A percentile compares a stretch with the other conserved stretches of the same genome.
Evolutionary conservation across 2,329 filamentous ascomycete genomes (phyloP).

Genomic region (Fusarium sp.): DNA sequence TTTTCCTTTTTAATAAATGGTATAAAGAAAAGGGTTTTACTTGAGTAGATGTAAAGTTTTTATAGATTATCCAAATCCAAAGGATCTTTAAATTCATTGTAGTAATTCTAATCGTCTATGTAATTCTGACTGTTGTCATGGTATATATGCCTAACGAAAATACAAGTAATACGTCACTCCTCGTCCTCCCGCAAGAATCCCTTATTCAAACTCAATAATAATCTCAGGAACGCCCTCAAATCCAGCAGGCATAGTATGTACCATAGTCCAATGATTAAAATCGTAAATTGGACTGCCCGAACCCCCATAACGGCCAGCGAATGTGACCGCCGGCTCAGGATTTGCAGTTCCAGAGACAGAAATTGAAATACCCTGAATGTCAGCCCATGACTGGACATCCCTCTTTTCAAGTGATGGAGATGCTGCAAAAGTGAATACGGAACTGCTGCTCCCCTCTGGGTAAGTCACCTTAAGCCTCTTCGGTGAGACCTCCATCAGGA

Average conservation of each 20-base stretch:
- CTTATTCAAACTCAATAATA: constrained; percentile 15
- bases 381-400: constrained; percentile 21
- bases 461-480: constrained; percentile 15
- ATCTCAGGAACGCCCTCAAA: constrained; percentile 21
- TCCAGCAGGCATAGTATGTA: constrained; percentile 5
- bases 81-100: no score
- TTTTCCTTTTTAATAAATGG: no score
- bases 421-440: constrained; percentile 19
- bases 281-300: constrained; percentile 20
- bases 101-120: no score
- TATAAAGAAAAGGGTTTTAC: no score
- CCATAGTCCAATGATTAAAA: constrained; percentile 16
- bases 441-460: background rate
- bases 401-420: constrained; percentile 20
- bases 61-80: no score
- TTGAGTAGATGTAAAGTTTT: no score
- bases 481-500: constrained; percentile 17
- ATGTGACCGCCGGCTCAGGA: background rate
- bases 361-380: constrained; percentile 13
- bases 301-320: constrained; percentile 19
- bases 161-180: no score
- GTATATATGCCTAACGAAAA: no score
- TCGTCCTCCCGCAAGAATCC: rapidly evolving
- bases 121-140: no score
- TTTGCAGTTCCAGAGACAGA: constrained; percentile 11